phyloP scores from a whole-genome alignment of 257 asterid genomes.

The Datura wrightii region DNA sequence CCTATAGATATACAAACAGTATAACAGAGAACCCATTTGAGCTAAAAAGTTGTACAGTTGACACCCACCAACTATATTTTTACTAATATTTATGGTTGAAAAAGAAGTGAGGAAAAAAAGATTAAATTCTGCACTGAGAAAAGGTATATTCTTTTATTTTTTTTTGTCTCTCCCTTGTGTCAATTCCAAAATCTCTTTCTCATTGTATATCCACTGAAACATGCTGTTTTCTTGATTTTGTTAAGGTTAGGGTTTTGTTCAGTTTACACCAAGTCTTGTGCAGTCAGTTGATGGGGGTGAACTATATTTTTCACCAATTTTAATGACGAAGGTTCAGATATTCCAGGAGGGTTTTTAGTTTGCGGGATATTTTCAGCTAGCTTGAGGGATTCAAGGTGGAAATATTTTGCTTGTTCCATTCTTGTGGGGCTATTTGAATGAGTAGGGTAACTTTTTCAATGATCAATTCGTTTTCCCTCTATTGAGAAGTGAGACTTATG shows the following conservation, averaged over 20 bases:
- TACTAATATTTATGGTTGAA: not conserved
- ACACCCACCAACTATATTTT: conserved; percentile 19
- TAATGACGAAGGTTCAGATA: not conserved
- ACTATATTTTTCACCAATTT: not conserved
- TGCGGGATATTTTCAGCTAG: not conserved
- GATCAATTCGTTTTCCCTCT: not conserved
- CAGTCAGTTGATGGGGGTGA: not conserved
- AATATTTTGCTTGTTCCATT: not conserved
- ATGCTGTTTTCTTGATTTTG: conserved; percentile 8
- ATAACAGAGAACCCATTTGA: not conserved
- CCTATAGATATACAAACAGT: not conserved
- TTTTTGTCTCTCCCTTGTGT: not conserved
- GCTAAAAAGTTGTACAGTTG: not conserved
- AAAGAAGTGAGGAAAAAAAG: not conserved
- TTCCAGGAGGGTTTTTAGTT: not conserved
- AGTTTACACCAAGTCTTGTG: not conserved
- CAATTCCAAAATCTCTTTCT: not conserved
- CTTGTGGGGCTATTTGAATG: not conserved
- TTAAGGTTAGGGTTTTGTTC: not conserved
- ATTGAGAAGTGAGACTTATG: not conserved
- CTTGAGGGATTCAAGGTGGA: not conserved
- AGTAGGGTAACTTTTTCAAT: not conserved
- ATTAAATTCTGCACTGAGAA: conserved; percentile 26
- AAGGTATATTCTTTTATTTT: conserved; percentile 18
- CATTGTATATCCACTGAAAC: conserved; percentile 25